A percentile compares a stretch with the other conserved stretches of the same genome.
Conservation (phyloP, 2,329 filamentous ascomycete genomes). For the Leptosphaerulina australis region DNA sequence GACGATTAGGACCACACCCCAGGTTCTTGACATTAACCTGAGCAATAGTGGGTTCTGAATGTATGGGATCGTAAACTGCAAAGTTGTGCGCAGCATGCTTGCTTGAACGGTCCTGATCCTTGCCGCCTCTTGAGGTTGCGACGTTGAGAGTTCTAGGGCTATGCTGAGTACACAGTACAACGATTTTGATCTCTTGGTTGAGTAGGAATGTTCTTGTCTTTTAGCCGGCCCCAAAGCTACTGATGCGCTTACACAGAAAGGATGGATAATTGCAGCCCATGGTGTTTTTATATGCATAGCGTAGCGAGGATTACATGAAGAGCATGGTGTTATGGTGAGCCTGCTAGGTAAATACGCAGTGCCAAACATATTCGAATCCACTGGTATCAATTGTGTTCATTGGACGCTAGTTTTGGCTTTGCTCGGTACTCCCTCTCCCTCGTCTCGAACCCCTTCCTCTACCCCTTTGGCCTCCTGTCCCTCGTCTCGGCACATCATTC, state of each 20-base stretch:
- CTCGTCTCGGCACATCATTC: background rate
- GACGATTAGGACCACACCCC: background rate
- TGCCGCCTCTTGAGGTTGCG: too few species aligned
- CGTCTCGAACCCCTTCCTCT: slow-evolving; percentile 1
- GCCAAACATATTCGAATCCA: background rate
- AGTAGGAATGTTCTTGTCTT: background rate
- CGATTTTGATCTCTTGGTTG: too few species aligned
- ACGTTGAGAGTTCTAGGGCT: too few species aligned
- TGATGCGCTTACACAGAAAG: too few species aligned
- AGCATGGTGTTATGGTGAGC: background rate
- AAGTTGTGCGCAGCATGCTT: too few species aligned
- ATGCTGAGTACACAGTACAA: too few species aligned
- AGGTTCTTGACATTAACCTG: too few species aligned
- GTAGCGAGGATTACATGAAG: background rate
- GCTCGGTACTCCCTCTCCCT: background rate
- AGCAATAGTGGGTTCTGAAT: too few species aligned
- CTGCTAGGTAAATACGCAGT: background rate
- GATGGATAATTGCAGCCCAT: background rate
- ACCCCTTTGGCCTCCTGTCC: background rate
- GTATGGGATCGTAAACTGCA: too few species aligned
- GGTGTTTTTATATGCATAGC: background rate
- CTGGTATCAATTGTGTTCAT: background rate
- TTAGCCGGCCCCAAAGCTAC: background rate
- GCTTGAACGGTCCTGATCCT: too few species aligned
- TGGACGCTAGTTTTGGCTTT: background rate